Conservation (phyloP, 768 basidiomycete genomes). For the Austroboletus eburneus region DNA sequence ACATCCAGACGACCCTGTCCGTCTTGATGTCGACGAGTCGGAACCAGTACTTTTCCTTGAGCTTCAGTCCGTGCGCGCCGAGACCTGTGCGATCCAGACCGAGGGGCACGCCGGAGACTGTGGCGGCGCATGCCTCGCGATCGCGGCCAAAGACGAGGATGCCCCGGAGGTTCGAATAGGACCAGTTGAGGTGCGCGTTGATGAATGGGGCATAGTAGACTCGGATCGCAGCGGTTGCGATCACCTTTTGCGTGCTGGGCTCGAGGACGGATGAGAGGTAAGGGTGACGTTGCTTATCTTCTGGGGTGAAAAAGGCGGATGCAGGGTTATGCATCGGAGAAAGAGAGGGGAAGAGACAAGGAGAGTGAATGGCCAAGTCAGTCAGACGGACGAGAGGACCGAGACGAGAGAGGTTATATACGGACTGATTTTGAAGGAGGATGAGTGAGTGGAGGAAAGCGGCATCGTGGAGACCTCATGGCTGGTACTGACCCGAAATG, state of each 20-base stretch:
- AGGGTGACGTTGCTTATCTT: conserved; percentile 36
- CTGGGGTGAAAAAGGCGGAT: conserved; percentile 32
- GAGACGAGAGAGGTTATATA: conserved; percentile 29
- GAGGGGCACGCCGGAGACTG: conserved; percentile 18
- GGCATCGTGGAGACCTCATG: conserved; percentile 35
- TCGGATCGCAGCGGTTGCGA: conserved; percentile 53
- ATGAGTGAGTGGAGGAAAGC: conserved; percentile 27
- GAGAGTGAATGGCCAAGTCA: conserved; percentile 12
- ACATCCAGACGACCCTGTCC: conserved; percentile 63
- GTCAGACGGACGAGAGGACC: conserved; percentile 6
- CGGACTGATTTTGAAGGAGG: conserved; percentile 23
- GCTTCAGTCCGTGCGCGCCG: conserved; percentile 19
- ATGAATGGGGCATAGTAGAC: conserved; percentile 59
- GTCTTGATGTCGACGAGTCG: conserved; percentile 55
- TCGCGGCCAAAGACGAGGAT: conserved; percentile 50
- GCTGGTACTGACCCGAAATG: conserved; percentile 27
- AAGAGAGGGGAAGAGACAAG: conserved; percentile 11
- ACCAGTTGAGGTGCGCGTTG: conserved; percentile 49
- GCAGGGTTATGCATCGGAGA: conserved; percentile 29
- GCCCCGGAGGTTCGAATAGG: conserved; percentile 56
- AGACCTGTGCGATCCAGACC: conserved; percentile 12
- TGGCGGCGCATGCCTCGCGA: conserved; percentile 22
- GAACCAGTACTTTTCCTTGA: conserved; percentile 53
- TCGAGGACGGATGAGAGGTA: conserved; percentile 39
- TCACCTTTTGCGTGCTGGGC: conserved; percentile 40